Conservation (phyloP, 140 eudicot genomes). For the Cichorium intybus region DNA sequence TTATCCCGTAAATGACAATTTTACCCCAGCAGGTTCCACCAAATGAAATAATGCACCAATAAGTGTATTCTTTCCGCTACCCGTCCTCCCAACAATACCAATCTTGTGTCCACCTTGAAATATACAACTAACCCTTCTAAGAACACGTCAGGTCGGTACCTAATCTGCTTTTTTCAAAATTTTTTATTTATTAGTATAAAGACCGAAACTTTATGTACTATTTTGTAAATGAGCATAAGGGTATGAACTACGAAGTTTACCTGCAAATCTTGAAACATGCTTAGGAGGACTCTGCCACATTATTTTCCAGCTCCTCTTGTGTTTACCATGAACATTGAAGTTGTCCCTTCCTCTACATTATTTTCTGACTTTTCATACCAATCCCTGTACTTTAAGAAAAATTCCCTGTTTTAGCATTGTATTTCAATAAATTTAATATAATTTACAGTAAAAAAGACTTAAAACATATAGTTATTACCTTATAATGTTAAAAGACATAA, state of each 20-base stretch:
- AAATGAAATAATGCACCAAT: slow-evolving; percentile 93
- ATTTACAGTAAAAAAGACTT: too few species aligned
- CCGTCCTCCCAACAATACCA: slow-evolving; percentile 99
- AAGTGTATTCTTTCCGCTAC: slow-evolving; percentile 96
- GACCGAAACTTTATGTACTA: not conserved
- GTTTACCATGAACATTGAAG: too few species aligned
- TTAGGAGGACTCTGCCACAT: too few species aligned
- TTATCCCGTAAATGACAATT: slow-evolving; percentile 80
- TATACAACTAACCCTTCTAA: slow-evolving; percentile 75
- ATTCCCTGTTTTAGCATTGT: too few species aligned
- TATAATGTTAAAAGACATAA: too few species aligned
- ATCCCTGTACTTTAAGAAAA: too few species aligned
- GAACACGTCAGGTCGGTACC: slow-evolving; percentile 86
- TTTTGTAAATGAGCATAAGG: slow-evolving; percentile 3
- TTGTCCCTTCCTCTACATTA: too few species aligned
- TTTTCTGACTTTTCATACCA: too few species aligned
- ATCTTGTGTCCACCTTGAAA: slow-evolving; percentile 92
- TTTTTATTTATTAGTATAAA: not conserved
- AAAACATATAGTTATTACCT: too few species aligned
- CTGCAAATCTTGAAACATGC: slow-evolving; percentile 83
- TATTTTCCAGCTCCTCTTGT: too few species aligned
- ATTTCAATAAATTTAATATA: too few species aligned
- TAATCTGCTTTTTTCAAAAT: slow-evolving; percentile 50
- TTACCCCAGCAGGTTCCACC: slow-evolving; percentile 89
- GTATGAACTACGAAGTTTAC: slow-evolving; percentile 26